A percentile compares a stretch with the other conserved stretches of the same genome.
Conservation (phyloP, 495 filamentous ascomycete genomes). For the Filosporella fistucella region DNA sequence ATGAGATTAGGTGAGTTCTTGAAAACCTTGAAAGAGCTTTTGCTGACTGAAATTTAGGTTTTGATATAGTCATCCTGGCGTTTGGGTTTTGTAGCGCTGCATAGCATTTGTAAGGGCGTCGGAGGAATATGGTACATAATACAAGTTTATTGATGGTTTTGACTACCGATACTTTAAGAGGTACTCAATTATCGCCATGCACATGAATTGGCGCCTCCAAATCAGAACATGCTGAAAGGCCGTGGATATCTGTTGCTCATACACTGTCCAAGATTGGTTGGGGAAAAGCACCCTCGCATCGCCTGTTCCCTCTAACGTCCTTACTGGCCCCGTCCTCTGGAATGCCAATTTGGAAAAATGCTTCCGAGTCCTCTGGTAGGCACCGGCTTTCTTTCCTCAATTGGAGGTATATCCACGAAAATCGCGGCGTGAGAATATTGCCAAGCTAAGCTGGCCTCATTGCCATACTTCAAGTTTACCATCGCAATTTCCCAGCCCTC, state of each 20-base stretch:
- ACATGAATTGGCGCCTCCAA: too few species aligned
- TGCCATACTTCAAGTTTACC: not conserved
- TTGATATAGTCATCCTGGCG: not conserved
- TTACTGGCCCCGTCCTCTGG: too few species aligned
- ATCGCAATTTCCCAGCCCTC: slow-evolving; percentile 2
- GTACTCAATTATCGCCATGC: too few species aligned
- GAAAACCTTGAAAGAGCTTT: not conserved
- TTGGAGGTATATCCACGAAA: not conserved
- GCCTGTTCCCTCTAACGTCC: too few species aligned
- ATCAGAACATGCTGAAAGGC: too few species aligned
- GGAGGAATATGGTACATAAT: not conserved
- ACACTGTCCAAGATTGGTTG: too few species aligned
- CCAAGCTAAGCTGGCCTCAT: slow-evolving; percentile 1
- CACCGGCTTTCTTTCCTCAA: not conserved
- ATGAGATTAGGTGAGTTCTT: slow-evolving; percentile 61
- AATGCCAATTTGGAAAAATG: too few species aligned
- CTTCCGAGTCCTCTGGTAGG: too few species aligned
- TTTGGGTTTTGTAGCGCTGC: slow-evolving; percentile 1
- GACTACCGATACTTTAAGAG: too few species aligned
- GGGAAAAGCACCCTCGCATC: too few species aligned
- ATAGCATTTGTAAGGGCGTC: slow-evolving; percentile 11
- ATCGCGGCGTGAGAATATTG: slow-evolving; percentile 3
- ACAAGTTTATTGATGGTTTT: not conserved
- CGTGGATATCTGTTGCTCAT: too few species aligned
- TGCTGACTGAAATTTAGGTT: not conserved